These are phyloP conservation scores for Talaromyces verruculosus DNA, from an alignment of 2,329 filamentous ascomycete species.

Conservation along the genomic window DNA sequence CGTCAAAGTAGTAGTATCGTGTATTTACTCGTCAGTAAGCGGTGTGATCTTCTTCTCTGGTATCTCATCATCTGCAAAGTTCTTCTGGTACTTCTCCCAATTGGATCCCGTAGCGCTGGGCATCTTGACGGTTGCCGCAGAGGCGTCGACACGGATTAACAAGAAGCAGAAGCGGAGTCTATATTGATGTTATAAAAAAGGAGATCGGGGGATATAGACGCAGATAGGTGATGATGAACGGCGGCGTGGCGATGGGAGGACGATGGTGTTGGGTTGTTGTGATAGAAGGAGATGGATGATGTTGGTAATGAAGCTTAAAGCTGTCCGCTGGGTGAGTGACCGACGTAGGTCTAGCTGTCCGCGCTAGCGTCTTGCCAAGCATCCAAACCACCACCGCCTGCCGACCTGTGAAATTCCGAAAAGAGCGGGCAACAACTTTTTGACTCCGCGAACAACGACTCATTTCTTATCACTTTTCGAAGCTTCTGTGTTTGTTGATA, in stretches of 20 bases:
- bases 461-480: constrained; percentile 24
- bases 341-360: constrained; percentile 35
- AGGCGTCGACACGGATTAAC: constrained; percentile 11
- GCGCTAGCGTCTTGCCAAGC: constrained; percentile 43
- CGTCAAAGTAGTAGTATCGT: neutral
- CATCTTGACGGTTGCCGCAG: constrained; percentile 56
- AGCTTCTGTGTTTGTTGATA: constrained; percentile 27
- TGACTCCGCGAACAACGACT: neutral
- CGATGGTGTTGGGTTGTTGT: neutral
- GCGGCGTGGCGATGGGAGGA: neutral
- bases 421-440: constrained; percentile 19
- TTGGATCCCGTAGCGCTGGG: constrained; percentile 88
- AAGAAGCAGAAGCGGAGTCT: constrained; percentile 3
- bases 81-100: constrained; percentile 99
- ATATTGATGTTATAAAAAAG: neutral
- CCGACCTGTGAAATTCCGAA: constrained; percentile 40
- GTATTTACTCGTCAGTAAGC: constrained; percentile 84
- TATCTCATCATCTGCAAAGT: constrained; percentile 91
- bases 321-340: constrained; percentile 26
- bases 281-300: constrained; percentile 25
- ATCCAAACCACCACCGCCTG: constrained; percentile 37
- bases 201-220: neutral
- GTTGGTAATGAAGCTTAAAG: constrained; percentile 29
- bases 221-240: neutral
- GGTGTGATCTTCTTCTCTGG: constrained; percentile 99